These are phyloP conservation scores for Trypanosoma caninum DNA, from an alignment of 208 protist genomes.

Conservation along the genomic window DNA sequence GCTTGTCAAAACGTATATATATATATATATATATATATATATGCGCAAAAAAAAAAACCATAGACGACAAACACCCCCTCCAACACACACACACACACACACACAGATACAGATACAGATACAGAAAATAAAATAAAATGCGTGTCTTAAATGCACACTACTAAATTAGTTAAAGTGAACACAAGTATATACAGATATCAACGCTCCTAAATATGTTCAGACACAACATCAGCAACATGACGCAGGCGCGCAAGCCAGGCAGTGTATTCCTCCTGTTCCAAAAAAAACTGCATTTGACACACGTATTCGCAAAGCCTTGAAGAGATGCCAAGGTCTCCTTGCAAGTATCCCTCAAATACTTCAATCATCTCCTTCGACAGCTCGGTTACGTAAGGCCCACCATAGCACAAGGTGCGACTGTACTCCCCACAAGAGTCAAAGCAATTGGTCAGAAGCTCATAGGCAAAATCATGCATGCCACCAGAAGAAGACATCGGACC, in stretches of 20 bases:
- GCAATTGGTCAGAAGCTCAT: conserved; percentile 30
- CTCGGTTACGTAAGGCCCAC: conserved; percentile 70
- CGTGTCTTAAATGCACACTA: too few relatives aligned
- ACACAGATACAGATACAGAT: conserved; percentile 9
- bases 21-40: background rate
- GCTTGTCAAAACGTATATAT: background rate
- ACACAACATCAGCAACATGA: conserved; percentile 29
- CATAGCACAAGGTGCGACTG: conserved; percentile 55
- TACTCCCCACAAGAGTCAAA: conserved; percentile 46
- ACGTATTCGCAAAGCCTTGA: conserved; percentile 73
- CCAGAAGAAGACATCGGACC: background rate
- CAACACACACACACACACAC: background rate
- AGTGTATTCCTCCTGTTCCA: conserved; percentile 88
- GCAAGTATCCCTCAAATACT: conserved; percentile 51
- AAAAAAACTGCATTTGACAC: conserved; percentile 77
- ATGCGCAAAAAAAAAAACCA: background rate
- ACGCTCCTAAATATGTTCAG: background rate
- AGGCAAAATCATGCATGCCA: conserved; percentile 3
- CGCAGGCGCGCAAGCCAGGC: conserved; percentile 63
- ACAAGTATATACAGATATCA: background rate
- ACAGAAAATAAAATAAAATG: conserved; percentile 24
- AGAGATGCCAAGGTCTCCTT: conserved; percentile 52
- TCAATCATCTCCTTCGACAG: conserved; percentile 67
- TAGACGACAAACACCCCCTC: background rate
- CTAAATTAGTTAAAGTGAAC: too few relatives aligned